Base-by-base conservation (phyloP, 176 grass and related monocot genomes). In the Stipa capillata region DNA sequence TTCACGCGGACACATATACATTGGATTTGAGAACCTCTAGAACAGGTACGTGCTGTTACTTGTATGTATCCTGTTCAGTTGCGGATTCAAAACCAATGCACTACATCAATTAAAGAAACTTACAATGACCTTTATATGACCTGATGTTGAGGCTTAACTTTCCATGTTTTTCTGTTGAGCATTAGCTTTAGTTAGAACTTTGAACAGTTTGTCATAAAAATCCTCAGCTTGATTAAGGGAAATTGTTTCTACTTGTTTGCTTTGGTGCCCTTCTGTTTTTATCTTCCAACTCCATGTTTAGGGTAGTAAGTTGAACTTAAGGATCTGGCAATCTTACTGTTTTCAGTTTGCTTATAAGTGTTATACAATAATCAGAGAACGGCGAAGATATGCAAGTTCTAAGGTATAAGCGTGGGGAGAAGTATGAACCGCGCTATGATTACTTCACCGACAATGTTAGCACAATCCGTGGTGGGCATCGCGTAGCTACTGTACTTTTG, bases 381-480 rank as follows among this genome's bases (percentile, higher is more conserved):
- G 90, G 90, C 15, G 96, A 99, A 77, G 92, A 93, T 72, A 95
- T 95, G 23, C 96, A 99, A 89, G 84, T 99, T 47, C 33, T 89
- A 44, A 89, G 90, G 31, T 99, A 95, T 69, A 91, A 89, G 79
- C 77, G 50, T 69, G 92, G 90, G 6, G 88, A 99, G 85, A 95
- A 93, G 81, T 95, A 99, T 57, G 90, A 93, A 78, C 86, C 84
- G 1, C 90, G 93, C 61, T 89, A 81, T 73, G 96, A 95, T 89
- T 99, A 91, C 79, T 99, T 99, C 78, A 83, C 86, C 5, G 88
- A 95, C 84, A 93, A 60, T 54, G 90, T 93, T 83, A 99, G 95
- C 81, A 91, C 79, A 62, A 11, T 77, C 17, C 86, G 36, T 79
- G 90, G 96, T 89, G 92, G 96, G 42, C 83, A 95, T 87, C 87